Percentiles rank a stretch among this genome's conserved stretches.
phyloP scores from a whole-genome alignment of 257 asterid species.

The Anisodus tanguticus region DNA sequence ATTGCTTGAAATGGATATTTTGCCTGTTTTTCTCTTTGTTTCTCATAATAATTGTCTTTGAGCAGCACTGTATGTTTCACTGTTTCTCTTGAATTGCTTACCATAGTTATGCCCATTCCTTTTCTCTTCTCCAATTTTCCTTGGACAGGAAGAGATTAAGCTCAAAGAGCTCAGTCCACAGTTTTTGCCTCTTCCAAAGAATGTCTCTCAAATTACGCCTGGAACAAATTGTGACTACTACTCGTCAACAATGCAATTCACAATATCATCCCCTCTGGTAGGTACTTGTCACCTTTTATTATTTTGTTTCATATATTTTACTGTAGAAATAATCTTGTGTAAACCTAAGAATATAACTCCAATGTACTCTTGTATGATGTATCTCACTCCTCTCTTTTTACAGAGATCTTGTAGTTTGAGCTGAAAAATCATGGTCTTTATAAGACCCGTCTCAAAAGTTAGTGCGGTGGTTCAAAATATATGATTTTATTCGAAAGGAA shows the following conservation, averaged over 20 bases:
- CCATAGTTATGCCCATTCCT: neutral
- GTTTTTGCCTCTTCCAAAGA: constrained; percentile 77
- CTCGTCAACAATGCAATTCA: constrained; percentile 87
- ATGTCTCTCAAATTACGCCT: constrained; percentile 83
- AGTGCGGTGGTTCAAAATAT: neutral
- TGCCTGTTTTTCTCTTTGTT: constrained; percentile 7
- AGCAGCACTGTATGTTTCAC: neutral
- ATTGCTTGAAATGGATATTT: constrained; percentile 12
- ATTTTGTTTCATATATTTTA: constrained; percentile 23
- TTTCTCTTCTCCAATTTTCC: constrained; percentile 21
- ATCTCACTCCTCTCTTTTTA: neutral
- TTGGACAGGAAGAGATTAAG: constrained; percentile 60
- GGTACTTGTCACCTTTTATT: constrained; percentile 30
- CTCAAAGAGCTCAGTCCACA: constrained; percentile 73
- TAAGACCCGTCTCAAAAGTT: neutral
- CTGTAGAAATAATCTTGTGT: neutral
- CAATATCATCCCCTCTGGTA: constrained; percentile 91
- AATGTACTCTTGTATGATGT: neutral
- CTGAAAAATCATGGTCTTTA: neutral
- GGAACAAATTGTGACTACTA: constrained; percentile 88
- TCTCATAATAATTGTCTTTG: neutral
- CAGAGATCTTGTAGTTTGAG: neutral
- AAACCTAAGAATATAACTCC: neutral
- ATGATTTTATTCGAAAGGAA: too few species aligned
- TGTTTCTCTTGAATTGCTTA: constrained; percentile 19